A percentile compares a stretch with the other conserved stretches of the same genome.
phyloP scores from a whole-genome alignment of 768 basidiomycete genomes.

The Tulasnella sp. region DNA sequence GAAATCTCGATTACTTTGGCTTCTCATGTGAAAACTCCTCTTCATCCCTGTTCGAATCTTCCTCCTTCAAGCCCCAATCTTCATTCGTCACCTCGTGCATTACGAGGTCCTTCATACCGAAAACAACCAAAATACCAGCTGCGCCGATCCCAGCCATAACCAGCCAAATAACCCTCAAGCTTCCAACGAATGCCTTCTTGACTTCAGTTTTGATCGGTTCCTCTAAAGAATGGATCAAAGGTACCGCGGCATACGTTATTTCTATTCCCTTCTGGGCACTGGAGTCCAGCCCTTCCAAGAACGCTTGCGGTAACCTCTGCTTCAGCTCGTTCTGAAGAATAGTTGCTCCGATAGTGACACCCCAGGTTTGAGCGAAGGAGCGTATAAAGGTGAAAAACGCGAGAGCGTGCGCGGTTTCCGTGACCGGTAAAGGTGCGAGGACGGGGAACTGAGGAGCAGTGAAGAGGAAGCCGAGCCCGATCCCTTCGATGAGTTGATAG shows the following conservation, averaged over 20 bases:
- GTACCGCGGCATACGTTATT: conserved; percentile 18
- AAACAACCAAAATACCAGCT: conserved; percentile 26
- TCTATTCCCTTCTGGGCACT: conserved; percentile 29
- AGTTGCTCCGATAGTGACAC: too few relatives aligned
- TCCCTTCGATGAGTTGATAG: conserved; percentile 4
- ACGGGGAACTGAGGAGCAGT: conserved; percentile 21
- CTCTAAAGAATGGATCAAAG: conserved; percentile 1
- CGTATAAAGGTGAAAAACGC: conserved; percentile 21
- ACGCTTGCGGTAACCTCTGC: too few relatives aligned
- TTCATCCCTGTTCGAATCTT: too few relatives aligned
- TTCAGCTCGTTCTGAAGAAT: too few relatives aligned
- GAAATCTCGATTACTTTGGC: too few relatives aligned
- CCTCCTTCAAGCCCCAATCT: conserved; percentile 24
- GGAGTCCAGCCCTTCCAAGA: too few relatives aligned
- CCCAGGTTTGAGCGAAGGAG: conserved; percentile 18
- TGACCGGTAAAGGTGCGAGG: conserved; percentile 19
- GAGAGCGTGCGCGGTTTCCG: conserved; percentile 16
- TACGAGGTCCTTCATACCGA: conserved; percentile 28
- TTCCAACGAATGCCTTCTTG: conserved; percentile 13
- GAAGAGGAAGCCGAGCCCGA: conserved; percentile 5
- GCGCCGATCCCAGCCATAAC: conserved; percentile 32
- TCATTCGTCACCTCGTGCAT: conserved; percentile 26
- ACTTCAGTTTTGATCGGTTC: background rate
- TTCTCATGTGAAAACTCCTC: too few relatives aligned
- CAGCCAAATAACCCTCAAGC: conserved; percentile 3